Evolutionary conservation across 106 monocot species (phyloP).

Genomic region (Triglochin maritima): DNA sequence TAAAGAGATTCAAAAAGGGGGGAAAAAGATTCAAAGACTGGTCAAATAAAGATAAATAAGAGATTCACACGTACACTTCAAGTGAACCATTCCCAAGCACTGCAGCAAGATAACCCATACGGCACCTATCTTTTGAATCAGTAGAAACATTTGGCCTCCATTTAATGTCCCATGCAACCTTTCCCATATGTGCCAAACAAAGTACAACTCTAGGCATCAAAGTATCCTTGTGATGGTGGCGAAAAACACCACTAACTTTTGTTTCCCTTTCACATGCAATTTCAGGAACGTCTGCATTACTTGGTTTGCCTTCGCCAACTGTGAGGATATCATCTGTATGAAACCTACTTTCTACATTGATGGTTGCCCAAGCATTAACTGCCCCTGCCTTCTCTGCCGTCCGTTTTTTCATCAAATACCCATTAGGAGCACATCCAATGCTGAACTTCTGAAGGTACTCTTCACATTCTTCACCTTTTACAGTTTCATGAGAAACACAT

Average conservation of each 20-base stretch:
- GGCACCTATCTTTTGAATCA: conserved; percentile 19
- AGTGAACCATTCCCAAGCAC: conserved; percentile 78
- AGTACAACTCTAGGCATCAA: conserved; percentile 53
- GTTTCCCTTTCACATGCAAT: neutral
- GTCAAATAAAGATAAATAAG: neutral
- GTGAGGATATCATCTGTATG: neutral
- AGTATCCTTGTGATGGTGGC: conserved; percentile 21
- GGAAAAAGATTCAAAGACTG: neutral
- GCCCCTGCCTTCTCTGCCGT: neutral
- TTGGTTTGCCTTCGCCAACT: neutral
- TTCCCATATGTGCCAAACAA: conserved; percentile 82
- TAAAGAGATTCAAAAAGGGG: neutral
- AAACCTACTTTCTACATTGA: conserved; percentile 7
- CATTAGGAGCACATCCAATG: neutral
- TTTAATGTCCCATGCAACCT: conserved; percentile 96
- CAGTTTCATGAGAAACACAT: neutral
- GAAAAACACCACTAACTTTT: neutral
- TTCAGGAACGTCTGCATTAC: neutral
- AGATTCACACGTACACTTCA: conserved; percentile 63
- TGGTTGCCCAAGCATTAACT: neutral
- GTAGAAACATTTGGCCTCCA: conserved; percentile 47
- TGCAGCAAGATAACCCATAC: conserved; percentile 80
- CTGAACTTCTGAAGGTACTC: conserved; percentile 1
- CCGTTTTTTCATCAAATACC: neutral
- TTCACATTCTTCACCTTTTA: neutral